Evolutionary conservation across 768 basidiomycete genomes (phyloP), one percentile per base, ranked within the genome.

Genomic region (Dacryopinax primogenitus): DNA sequence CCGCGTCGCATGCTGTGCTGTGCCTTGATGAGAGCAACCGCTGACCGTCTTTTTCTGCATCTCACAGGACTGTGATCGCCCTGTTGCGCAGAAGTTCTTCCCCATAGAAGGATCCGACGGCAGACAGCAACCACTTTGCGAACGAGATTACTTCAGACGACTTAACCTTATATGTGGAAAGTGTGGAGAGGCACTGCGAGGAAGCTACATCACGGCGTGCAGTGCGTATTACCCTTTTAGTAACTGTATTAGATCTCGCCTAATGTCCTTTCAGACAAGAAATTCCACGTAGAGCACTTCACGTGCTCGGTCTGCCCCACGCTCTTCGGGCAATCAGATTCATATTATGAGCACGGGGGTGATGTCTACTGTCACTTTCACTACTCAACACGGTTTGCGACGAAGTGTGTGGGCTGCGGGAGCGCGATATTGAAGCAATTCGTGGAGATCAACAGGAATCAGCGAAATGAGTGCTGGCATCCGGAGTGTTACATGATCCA

Each of bases 401-500:
- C 93, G 61, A 98, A 98, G 75, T 99, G 96, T 73, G 94, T 92
- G 0, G 96, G 96, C 3, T 99, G 96, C 76, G 90, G 85, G 70
- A 96, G 87, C 66, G 96, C 96, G 18, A 99, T 99, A 68, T 78
- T 99, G 70, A 99, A 99, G 78, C 96, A 99, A 76, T 99, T 97
- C 72, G 96, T 99, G 67, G 96, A 99, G 78, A 97, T 99, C 77
- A 98, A 99, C 72, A 84, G 96, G 67, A 98, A 98, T 76, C 91
- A 90, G 83, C 82, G 87, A 69, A 94, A 99, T 76, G 96, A 99
- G 78, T 98, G 95, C 73, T 99, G 96, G 95, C 96, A 99, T 81
- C 96, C 96, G 64, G 96, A 99, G 76, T 99, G 96, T 75, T 97
- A 98, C 76, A 97, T 97, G 95, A 97, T 99, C 70, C 95, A 97